These are phyloP conservation scores for Ensete ventricosum DNA, from an alignment of 176 grass and related monocot species.

Conservation along the genomic window DNA sequence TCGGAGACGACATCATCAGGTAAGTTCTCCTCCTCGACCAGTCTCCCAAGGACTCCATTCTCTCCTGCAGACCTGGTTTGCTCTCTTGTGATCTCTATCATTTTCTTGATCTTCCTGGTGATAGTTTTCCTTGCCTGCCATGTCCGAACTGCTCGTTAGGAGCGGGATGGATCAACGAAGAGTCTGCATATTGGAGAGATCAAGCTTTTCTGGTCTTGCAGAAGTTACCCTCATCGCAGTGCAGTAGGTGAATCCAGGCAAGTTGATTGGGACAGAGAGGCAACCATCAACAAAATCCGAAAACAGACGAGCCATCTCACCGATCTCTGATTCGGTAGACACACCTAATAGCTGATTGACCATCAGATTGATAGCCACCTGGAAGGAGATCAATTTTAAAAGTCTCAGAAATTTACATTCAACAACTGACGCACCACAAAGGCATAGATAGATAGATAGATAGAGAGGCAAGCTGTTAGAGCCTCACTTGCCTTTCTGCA, in stretches of 20 bases:
- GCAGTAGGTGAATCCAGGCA: slow-evolving; percentile 9
- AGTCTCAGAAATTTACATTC: background rate
- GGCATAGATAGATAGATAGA: no score
- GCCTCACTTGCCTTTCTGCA: slow-evolving; percentile 7
- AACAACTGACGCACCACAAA: no score
- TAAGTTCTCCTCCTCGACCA: slow-evolving; percentile 6
- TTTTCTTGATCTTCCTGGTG: slow-evolving; percentile 7
- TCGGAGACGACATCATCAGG: slow-evolving; percentile 1
- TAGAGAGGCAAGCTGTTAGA: background rate
- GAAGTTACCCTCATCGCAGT: slow-evolving; percentile 11
- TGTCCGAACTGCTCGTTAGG: background rate
- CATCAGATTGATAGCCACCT: slow-evolving; percentile 17
- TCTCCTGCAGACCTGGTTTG: background rate
- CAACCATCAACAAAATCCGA: slow-evolving; percentile 15
- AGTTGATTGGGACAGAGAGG: slow-evolving; percentile 9
- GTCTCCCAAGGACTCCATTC: slow-evolving; percentile 13
- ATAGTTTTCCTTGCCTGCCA: slow-evolving; percentile 8
- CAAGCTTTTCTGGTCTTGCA: background rate
- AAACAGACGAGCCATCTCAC: background rate
- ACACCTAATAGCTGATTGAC: slow-evolving; percentile 13
- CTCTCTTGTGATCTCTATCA: background rate
- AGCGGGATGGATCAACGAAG: background rate
- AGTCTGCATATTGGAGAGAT: no score
- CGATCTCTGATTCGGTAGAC: background rate
- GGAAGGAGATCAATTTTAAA: background rate